Conservation (phyloP, 2,329 filamentous ascomycete genomes). For the Bipolaris zeicola region DNA sequence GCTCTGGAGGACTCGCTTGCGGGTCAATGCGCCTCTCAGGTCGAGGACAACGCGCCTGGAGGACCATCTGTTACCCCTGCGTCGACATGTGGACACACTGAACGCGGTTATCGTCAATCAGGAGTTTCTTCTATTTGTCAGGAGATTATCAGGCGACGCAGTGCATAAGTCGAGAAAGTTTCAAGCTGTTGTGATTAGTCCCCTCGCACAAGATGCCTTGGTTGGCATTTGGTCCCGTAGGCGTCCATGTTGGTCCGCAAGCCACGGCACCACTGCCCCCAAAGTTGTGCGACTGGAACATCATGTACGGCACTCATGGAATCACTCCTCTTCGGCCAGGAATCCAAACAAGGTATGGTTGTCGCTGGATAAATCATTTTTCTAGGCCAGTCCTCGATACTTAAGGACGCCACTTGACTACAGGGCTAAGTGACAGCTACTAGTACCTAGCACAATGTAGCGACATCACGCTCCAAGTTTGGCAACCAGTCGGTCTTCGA, state of each 20-base stretch:
- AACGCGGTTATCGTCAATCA: constrained; percentile 8
- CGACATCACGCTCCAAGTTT: constrained; percentile 37
- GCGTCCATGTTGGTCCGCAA: constrained; percentile 18
- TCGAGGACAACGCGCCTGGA: constrained; percentile 17
- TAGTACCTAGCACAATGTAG: constrained; percentile 11
- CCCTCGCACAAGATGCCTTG: constrained; percentile 1
- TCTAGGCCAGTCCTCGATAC: constrained; percentile 14
- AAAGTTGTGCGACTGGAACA: constrained; percentile 31
- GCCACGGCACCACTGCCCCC: constrained; percentile 31
- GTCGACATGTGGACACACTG: constrained; percentile 22
- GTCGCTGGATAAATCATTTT: constrained; percentile 33
- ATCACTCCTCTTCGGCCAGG: constrained; percentile 33
- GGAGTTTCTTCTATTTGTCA: constrained; percentile 8
- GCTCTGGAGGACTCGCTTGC: constrained; percentile 19
- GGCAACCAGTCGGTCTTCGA: constrained; percentile 80
- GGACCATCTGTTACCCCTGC: constrained; percentile 29
- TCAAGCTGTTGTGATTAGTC: constrained; percentile 12
- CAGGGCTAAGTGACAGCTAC: constrained; percentile 15
- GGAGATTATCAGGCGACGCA: constrained; percentile 33
- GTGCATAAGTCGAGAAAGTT: constrained; percentile 12
- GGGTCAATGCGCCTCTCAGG: constrained; percentile 19
- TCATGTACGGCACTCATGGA: constrained; percentile 32
- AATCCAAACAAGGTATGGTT: constrained; percentile 27
- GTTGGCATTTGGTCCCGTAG: constrained; percentile 20
- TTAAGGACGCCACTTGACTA: constrained; percentile 9